Evolutionary conservation across 805 yeast species (phyloP).

Genomic region (Candida schatavii): DNA sequence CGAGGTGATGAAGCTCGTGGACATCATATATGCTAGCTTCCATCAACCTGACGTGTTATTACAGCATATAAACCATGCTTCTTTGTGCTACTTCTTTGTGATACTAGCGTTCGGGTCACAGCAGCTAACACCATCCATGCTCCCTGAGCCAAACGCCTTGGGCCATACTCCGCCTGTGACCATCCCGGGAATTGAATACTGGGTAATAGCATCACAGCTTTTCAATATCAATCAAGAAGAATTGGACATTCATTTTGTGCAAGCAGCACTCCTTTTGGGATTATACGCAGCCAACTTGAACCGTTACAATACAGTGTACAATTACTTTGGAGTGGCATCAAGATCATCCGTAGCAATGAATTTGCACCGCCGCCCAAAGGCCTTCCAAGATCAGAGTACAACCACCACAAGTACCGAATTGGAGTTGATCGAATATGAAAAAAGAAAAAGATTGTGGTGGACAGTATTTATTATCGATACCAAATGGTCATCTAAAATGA

Average conservation of each 20-base stretch:
- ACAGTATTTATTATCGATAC: constrained; percentile 38
- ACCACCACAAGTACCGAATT: not conserved
- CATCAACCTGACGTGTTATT: constrained; percentile 6
- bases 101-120: constrained; percentile 40
- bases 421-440: constrained; percentile 18
- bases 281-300: constrained; percentile 36
- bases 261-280: constrained; percentile 31
- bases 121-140: constrained; percentile 10
- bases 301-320: constrained; percentile 36
- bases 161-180: constrained; percentile 1
- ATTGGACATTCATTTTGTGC: constrained; percentile 30
- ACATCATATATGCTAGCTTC: constrained; percentile 13
- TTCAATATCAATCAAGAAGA: constrained; percentile 32
- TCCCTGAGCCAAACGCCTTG: constrained; percentile 1
- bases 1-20: constrained; percentile 14
- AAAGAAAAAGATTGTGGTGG: constrained; percentile 42
- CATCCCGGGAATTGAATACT: constrained; percentile 36
- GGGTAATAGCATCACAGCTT: constrained; percentile 28
- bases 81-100: constrained; percentile 30
- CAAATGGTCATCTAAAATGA: constrained; percentile 39
- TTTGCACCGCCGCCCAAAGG: constrained; percentile 33
- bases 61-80: constrained; percentile 9
- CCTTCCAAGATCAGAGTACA: not conserved
- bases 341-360: constrained; percentile 37
- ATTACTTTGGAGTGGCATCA: constrained; percentile 38